Evolutionary conservation across 208 protist species (phyloP).

Genomic region (Trichomonas gallinae): DNA sequence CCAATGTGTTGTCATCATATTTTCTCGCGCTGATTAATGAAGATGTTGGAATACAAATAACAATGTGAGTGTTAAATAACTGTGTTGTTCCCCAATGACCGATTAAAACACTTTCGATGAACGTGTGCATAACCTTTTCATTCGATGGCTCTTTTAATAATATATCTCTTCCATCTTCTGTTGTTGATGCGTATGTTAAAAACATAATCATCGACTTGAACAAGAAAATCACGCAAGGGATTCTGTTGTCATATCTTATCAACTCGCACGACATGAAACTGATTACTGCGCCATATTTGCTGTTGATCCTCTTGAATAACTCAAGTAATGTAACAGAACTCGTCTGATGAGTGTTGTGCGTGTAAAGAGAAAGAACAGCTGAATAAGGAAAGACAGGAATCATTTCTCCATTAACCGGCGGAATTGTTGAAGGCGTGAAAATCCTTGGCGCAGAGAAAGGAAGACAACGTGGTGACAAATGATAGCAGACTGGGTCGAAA

Average conservation of each 20-base stretch:
- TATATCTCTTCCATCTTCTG: not conserved
- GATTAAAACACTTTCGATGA: not conserved
- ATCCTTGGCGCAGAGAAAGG: not conserved
- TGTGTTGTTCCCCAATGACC: not conserved
- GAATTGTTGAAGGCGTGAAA: not conserved
- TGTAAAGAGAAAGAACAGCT: not conserved
- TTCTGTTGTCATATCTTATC: not conserved
- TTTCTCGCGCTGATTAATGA: not conserved
- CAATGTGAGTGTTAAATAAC: not conserved
- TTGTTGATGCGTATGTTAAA: not conserved
- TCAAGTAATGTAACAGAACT: not conserved
- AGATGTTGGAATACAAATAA: not conserved
- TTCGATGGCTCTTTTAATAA: not conserved
- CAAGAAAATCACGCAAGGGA: not conserved
- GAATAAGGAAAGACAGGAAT: not conserved
- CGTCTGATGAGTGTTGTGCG: not conserved
- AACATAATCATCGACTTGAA: not conserved
- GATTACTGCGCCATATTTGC: not conserved
- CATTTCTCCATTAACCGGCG: not conserved
- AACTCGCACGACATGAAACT: not conserved
- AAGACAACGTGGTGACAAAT: not conserved
- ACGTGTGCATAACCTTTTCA: not conserved
- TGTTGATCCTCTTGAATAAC: not conserved
- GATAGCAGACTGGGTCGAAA: not conserved
- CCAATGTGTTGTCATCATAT: not conserved